Percentiles rank a stretch among this genome's conserved stretches.
Conservation (phyloP, 75 land plant species). For the Pseudotsuga menziesii region DNA sequence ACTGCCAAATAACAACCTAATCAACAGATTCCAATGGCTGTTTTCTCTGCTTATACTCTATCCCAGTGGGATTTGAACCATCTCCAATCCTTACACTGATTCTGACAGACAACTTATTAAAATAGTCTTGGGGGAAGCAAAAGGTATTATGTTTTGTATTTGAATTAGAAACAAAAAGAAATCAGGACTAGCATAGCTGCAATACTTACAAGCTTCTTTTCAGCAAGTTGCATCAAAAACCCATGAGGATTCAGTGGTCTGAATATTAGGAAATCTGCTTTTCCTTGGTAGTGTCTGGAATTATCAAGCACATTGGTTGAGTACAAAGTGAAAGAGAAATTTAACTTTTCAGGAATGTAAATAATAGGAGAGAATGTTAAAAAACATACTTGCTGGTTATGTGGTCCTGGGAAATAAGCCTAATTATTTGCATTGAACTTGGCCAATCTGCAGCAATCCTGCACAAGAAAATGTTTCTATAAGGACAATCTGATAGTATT, state of each 20-base stretch:
- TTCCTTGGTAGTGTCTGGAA: conserved; percentile 87
- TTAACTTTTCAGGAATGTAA: neutral
- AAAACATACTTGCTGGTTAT: conserved; percentile 82
- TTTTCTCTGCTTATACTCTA: no score
- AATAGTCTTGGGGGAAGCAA: neutral
- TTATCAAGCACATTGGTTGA: neutral
- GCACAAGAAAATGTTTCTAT: conserved; percentile 7
- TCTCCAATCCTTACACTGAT: no score
- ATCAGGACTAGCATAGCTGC: neutral
- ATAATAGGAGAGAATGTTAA: neutral
- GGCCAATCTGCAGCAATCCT: conserved; percentile 98
- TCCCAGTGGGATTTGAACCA: no score
- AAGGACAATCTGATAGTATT: no score
- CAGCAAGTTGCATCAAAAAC: conserved; percentile 87
- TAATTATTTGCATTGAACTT: conserved; percentile 87
- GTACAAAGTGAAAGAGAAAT: neutral
- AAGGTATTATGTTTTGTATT: neutral
- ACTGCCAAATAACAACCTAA: no score
- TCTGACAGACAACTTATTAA: no score
- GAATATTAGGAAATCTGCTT: conserved; percentile 85
- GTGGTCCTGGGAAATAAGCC: conserved; percentile 92
- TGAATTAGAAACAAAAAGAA: neutral
- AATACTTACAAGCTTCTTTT: conserved; percentile 85
- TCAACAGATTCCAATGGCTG: no score
- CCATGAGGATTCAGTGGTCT: conserved; percentile 77